Conservation (phyloP, 2,329 filamentous ascomycete species). For the Hymenoscyphus linearis region DNA sequence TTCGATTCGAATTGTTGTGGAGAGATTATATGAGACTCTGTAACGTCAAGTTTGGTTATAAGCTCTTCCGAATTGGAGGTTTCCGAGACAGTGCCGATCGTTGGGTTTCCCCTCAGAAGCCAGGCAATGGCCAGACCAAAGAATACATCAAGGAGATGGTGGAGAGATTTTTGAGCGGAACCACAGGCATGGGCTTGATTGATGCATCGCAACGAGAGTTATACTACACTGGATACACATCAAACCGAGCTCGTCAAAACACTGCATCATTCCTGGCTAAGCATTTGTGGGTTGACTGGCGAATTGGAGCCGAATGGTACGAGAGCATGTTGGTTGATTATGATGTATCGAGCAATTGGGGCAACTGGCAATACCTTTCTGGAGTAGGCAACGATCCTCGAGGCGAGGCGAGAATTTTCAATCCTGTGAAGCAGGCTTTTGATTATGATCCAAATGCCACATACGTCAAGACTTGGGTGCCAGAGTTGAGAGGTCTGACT, state of each 20-base stretch:
- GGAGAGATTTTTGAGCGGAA: conserved; percentile 57
- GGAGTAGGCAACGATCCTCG: conserved; percentile 77
- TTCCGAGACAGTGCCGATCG: conserved; percentile 46
- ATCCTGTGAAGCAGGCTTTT: conserved; percentile 73
- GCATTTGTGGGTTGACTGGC: conserved; percentile 72
- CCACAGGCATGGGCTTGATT: conserved; percentile 70
- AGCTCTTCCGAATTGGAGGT: conserved; percentile 60
- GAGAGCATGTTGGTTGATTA: conserved; percentile 71
- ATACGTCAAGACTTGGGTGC: conserved; percentile 70
- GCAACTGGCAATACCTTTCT: conserved; percentile 77
- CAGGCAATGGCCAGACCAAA: conserved; percentile 27
- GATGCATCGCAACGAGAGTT: conserved; percentile 74
- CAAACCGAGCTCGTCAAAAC: conserved; percentile 71
- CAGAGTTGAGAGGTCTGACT: conserved; percentile 54
- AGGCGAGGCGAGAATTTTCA: conserved; percentile 65
- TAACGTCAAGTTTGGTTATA: conserved; percentile 60
- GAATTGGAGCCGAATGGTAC: conserved; percentile 77
- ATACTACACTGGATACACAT: conserved; percentile 70
- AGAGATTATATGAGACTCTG: conserved; percentile 78
- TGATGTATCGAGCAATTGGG: conserved; percentile 72
- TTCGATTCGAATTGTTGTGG: conserved; percentile 73
- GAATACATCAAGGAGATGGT: conserved; percentile 45
- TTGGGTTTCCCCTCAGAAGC: conserved; percentile 17
- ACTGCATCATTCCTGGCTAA: conserved; percentile 70
- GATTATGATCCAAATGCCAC: conserved; percentile 68